Evolutionary conservation across 2,329 filamentous ascomycete genomes (phyloP).

Genomic region (Alternaria consortialis): DNA sequence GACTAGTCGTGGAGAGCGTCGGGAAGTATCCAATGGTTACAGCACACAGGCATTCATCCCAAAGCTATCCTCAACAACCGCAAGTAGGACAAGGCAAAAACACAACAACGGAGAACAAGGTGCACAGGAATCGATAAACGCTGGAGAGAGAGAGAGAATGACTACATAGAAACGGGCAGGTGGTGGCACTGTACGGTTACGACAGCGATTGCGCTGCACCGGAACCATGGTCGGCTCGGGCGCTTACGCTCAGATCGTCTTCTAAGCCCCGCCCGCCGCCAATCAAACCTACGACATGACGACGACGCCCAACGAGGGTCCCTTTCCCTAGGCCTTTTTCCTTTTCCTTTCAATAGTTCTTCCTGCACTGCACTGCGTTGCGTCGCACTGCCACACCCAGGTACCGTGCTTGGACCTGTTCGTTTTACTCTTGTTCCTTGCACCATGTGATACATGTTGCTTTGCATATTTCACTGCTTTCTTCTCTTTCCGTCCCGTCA

Average conservation of each 20-base stretch:
- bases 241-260: slow-evolving; percentile 27
- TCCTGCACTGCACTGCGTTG: background rate
- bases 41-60: background rate
- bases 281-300: slow-evolving; percentile 9
- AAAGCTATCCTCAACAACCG: background rate
- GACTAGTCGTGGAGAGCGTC: background rate
- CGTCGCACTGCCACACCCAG: background rate
- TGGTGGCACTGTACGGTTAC: slow-evolving; percentile 8
- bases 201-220: slow-evolving; percentile 6
- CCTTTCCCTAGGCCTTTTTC: background rate
- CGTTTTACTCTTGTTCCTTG: background rate
- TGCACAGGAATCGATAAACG: background rate
- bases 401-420: background rate
- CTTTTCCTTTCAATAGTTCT: background rate
- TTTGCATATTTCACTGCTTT: background rate
- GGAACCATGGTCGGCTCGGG: slow-evolving; percentile 18
- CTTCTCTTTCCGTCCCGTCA: background rate
- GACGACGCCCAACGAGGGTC: slow-evolving; percentile 21
- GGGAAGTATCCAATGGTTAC: background rate
- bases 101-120: background rate
- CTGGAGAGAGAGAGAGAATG: background rate
- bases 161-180: slow-evolving; percentile 27
- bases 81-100: background rate
- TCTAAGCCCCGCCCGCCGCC: slow-evolving; percentile 9
- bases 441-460: background rate